Evolutionary conservation across 1,284 basidiomycete genomes (phyloP), one percentile per base, ranked within the genome.

Genomic region (Earliella scabrosa): DNA sequence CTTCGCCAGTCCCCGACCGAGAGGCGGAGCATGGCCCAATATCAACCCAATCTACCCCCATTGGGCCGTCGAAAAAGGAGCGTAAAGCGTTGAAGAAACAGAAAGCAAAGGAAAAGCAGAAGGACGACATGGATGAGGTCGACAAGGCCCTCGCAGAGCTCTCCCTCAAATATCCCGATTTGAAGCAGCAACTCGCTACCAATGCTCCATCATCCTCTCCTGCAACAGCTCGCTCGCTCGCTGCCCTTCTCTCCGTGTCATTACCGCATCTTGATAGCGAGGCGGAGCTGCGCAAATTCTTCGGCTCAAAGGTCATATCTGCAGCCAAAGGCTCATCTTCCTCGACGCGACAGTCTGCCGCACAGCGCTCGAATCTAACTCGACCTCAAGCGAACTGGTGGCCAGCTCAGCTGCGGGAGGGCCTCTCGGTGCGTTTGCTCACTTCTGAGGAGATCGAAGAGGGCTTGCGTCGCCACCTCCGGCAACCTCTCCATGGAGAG

Each of bases 231-330:
- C 62, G 60, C 9, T 59, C 60, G 18, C 73, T 88, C 11, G 75
- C 85, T 4, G 71, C 80, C 31, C 80, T 96, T 1, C 79, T 97
- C 5, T 77, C 88, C 0, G 86, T 95, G 4, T 93, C 92, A 0
- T 75, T 88, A 1, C 78, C 87, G 50, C 82, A 93, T 64, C 84
- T 97, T 16, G 94, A 97, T 59, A 81, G 87, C 10, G 93, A 96
- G 54, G 87, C 88, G 0, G 95, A 98, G 71, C 83, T 97, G 72
- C 87, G 90, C 54, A 89, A 86, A 60, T 96, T 97, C 80, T 98
- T 98, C 66, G 95, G 95, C 1, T 83, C 92, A 7, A 92, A 89
- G 69, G 93, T 97, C 50, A 83, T 97, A 14, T 77, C 85, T 57
- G 80, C 83, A 1, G 79, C 78, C 13, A 82, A 82, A 56, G 77